Conservation (phyloP, 352 stramenopile genomes). For the Pythium phragmiticola region DNA sequence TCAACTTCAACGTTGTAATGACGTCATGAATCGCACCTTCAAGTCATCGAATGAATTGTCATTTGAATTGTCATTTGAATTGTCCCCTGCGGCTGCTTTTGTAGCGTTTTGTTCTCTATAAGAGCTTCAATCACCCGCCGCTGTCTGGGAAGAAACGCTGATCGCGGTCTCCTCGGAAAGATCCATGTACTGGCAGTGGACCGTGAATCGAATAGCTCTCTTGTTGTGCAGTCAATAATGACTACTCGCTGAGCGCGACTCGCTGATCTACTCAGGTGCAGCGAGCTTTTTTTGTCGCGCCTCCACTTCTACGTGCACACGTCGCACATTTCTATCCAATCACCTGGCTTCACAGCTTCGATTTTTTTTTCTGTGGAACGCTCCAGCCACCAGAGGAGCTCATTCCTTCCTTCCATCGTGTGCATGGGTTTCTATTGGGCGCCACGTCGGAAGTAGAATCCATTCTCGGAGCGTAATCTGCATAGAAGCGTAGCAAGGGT, state of each 20-base stretch:
- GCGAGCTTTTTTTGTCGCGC: too few relatives aligned
- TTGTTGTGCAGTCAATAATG: too few relatives aligned
- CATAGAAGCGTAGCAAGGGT: too few relatives aligned
- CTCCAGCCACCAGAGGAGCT: not conserved
- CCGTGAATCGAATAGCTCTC: too few relatives aligned
- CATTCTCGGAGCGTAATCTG: not conserved
- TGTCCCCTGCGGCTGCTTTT: not conserved
- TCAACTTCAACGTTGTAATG: not conserved
- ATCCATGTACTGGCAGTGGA: too few relatives aligned
- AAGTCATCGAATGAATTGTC: not conserved
- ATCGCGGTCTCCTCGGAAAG: too few relatives aligned
- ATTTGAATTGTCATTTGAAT: not conserved
- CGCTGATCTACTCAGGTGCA: too few relatives aligned
- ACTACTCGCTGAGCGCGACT: too few relatives aligned
- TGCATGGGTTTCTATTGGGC: not conserved
- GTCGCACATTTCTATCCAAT: too few relatives aligned
- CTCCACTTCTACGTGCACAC: too few relatives aligned
- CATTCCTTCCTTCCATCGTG: constrained; percentile 14
- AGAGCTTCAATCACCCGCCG: not conserved
- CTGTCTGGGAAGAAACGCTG: too few relatives aligned
- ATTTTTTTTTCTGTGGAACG: constrained; percentile 12
- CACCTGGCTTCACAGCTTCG: not conserved
- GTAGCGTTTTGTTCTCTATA: not conserved
- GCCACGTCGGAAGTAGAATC: not conserved
- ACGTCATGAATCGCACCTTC: not conserved